Conservation (phyloP, 2,329 filamentous ascomycete species). For the Cercospora sp. region DNA sequence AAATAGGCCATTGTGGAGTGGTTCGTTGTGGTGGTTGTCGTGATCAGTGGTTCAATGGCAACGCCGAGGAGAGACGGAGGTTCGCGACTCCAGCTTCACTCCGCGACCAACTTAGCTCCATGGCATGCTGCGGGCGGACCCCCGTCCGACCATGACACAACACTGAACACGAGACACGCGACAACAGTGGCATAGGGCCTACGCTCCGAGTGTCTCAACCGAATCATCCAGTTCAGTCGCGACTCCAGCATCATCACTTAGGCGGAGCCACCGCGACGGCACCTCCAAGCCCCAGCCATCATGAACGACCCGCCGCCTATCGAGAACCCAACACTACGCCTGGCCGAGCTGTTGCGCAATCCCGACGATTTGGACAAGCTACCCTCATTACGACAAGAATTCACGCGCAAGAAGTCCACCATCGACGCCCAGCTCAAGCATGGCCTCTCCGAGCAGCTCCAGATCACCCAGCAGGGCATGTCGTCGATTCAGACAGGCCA, state of each 20-base stretch:
- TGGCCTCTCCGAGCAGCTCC: slow-evolving; percentile 86
- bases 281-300: neutral
- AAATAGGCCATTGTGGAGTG: slow-evolving; percentile 58
- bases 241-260: neutral
- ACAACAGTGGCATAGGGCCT: neutral
- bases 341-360: slow-evolving; percentile 89
- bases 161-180: neutral
- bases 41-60: neutral
- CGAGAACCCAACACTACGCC: slow-evolving; percentile 55
- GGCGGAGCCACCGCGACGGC: neutral
- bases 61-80: neutral
- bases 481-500: slow-evolving; percentile 84
- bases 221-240: neutral
- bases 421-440: slow-evolving; percentile 87
- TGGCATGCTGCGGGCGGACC: neutral
- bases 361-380: slow-evolving; percentile 98
- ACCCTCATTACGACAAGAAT: slow-evolving; percentile 81
- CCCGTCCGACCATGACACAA: neutral
- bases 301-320: slow-evolving; percentile 35
- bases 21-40: slow-evolving; percentile 10
- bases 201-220: neutral
- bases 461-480: slow-evolving; percentile 93
- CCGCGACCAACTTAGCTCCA: neutral
- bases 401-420: slow-evolving; percentile 87
- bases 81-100: slow-evolving; percentile 12